Conservation (phyloP, 169 alveolate species). For the Plasmodium gonderi region DNA sequence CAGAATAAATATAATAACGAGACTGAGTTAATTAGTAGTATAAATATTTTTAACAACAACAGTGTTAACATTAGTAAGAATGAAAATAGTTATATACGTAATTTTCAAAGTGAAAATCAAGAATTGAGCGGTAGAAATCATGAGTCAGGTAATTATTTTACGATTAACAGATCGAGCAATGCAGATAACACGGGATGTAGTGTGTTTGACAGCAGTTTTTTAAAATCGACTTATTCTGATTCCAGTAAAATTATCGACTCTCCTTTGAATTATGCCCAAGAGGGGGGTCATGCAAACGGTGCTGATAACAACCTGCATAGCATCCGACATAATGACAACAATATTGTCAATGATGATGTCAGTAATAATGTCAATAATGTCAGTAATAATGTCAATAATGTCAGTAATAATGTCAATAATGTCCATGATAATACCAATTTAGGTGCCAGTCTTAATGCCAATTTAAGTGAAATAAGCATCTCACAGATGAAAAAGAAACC, state of each 20-base stretch:
- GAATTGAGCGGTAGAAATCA: not conserved
- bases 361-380: too few relatives aligned
- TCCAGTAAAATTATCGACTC: slow-evolving; percentile 51
- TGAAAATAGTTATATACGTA: not conserved
- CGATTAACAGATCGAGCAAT: not conserved
- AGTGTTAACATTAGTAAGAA: not conserved
- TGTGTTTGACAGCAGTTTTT: slow-evolving; percentile 16
- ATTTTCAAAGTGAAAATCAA: not conserved
- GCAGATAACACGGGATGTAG: not conserved
- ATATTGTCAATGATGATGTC: too few relatives aligned
- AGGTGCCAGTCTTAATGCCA: too few relatives aligned
- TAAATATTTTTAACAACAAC: slow-evolving; percentile 2
- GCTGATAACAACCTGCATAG: too few relatives aligned
- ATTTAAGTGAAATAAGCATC: not conserved
- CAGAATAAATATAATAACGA: slow-evolving; percentile 7
- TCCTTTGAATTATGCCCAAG: slow-evolving; percentile 5
- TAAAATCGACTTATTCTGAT: slow-evolving; percentile 50
- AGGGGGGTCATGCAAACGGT: too few relatives aligned
- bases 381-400: too few relatives aligned
- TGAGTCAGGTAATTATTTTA: not conserved
- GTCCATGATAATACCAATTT: not conserved
- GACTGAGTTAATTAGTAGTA: not conserved
- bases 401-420: too few relatives aligned
- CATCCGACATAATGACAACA: too few relatives aligned
- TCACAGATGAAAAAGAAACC: not conserved